Base-by-base conservation (phyloP, 1,284 basidiomycete species). In the Salmacisia buchloeana region DNA sequence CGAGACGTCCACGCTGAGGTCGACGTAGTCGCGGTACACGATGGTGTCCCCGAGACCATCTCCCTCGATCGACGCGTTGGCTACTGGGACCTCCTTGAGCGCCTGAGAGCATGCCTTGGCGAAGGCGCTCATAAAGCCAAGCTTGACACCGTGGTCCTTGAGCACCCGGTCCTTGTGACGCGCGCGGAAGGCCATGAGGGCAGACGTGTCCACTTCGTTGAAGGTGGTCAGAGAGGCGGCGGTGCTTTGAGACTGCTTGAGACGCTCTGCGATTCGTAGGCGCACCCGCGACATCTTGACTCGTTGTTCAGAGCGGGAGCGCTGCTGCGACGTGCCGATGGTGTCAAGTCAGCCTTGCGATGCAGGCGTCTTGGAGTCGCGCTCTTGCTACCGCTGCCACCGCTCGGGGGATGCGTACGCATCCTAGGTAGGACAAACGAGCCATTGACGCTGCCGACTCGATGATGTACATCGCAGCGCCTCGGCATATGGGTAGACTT, bases 141-240 rank as follows among this genome's bases (percentile, higher is more conserved):
- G 86, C 83, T 98, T 98, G 81, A 97, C 88, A 58, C 92, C 94
- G 74, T 93, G 89, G 79, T 89, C 86, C 83, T 98, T 97, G 63
- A 94, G 84, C 58, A 97, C 84, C 63, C 87, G 84, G 72, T 97
- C 93, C 85, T 98, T 98, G 87, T 94, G 94, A 79, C 90, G 88
- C 80, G 89, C 88, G 75, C 96, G 89, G 87, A 98, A 89, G 60
- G 90, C 88, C 85, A 97, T 91, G 68, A 97, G 83, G 56, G 89
- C 88, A 56, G 91, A 92, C 94, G 98, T 98, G 84, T 97, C 94
- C 80, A 98, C 92, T 83, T 98, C 94, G 84, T 98, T 97, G 86
- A 98, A 98, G 46, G 94, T 98, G 59, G 96, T 97, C 69, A 98
- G 83, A 64, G 92, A 93, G 56, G 94, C 94, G 9, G 94, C 96